Evolutionary conservation across 352 stramenopile species (phyloP), one percentile per base, ranked within the genome.

Genomic region (Globisporangium cystogenes): DNA sequence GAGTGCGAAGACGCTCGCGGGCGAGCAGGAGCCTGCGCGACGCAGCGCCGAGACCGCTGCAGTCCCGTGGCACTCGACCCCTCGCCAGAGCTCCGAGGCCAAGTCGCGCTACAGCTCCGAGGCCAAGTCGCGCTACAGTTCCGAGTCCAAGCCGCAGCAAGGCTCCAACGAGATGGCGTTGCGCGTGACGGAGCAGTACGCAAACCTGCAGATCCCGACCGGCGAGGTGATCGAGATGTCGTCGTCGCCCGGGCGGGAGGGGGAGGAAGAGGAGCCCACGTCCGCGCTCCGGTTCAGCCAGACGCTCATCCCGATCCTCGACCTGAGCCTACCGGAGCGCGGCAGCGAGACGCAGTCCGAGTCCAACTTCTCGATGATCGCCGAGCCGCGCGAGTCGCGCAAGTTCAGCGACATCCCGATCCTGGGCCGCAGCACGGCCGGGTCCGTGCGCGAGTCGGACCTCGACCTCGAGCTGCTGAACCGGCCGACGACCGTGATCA

Each of bases 391-490:
- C 23, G 45, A 35, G 39, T 60, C 54, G 10, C 59, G 48, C 24
- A 55, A 70, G 23, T 60, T 55, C 3, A 60, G 54, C 18, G 54
- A 60, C 39, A 50, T 60, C 20, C 54, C 54, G 23, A 41, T 60
- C 14, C 26, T 59, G 12, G 53, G 33, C 6, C 54, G 48, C 14
- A 60, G 54, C 29, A 55, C 42, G 14, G 21, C 31, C 0, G 52
- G 66, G 20, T 59, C 48, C 24, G 45, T 63, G 37, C 55, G 62
- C 21, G 60, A 69, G 24, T 82, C 60, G 24, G 12, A 69, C 68
- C 60, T 76, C 5, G 64, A 78, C n/a, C 61, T 79, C 36, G 70
- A 83, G 20, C 43, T 83, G 21, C 63, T 78, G 15, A 65, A 66
- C 29, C 67, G 74, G 15, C 70, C 72, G 7, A 74, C 62, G 10